Conservation (phyloP, 129 eudicot species). For the Rutidosis leptorrhynchoides region DNA sequence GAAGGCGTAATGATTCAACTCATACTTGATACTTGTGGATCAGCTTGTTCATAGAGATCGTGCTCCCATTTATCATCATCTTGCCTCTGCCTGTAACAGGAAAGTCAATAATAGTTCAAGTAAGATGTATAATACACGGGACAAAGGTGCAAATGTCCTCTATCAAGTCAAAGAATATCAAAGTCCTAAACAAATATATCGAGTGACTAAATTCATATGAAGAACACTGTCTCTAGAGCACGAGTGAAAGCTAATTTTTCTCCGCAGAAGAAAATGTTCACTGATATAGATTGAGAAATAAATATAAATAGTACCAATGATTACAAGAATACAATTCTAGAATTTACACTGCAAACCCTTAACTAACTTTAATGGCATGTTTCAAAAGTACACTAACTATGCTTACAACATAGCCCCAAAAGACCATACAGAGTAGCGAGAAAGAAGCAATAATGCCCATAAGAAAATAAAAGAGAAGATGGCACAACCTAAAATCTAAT, state of each 20-base stretch:
- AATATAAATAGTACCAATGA: not conserved
- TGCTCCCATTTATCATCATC: constrained; percentile 94
- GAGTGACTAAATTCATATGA: not conserved
- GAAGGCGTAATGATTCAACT: constrained; percentile 5
- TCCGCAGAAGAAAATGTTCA: not conserved
- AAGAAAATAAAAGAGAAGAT: not conserved
- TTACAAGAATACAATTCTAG: not conserved
- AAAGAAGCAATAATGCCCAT: not conserved
- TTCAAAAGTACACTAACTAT: not conserved
- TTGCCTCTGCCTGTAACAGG: constrained; percentile 73
- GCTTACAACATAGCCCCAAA: not conserved
- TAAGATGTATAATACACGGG: not conserved
- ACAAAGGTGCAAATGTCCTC: not conserved
- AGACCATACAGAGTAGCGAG: not conserved
- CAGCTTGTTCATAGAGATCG: constrained; percentile 63
- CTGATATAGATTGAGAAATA: not conserved
- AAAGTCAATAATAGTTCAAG: constrained; percentile 24
- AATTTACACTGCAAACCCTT: not conserved
- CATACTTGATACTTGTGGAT: constrained; percentile 72
- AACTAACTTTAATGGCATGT: not conserved
- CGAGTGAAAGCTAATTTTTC: not conserved
- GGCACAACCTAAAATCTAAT: not conserved
- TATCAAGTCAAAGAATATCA: not conserved
- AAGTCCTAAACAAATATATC: not conserved
- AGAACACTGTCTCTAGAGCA: not conserved